Percentiles rank a stretch among this genome's conserved stretches.
phyloP scores from a whole-genome alignment of 352 stramenopile species.

The Phytophthora chlamydospora region DNA sequence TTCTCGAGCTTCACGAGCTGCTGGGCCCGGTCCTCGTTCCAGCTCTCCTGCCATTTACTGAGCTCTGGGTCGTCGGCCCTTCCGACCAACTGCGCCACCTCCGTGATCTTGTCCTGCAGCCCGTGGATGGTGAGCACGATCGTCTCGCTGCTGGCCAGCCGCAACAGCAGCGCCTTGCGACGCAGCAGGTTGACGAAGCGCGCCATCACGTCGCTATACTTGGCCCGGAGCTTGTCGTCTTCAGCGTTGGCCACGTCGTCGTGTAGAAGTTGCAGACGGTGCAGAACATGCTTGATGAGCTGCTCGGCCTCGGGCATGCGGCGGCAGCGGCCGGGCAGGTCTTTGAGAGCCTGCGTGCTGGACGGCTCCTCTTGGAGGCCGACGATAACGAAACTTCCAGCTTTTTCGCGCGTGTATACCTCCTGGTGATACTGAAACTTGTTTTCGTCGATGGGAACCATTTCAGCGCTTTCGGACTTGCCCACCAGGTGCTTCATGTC shows the following conservation, averaged over 20 bases:
- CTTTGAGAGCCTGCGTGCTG: constrained; percentile 11
- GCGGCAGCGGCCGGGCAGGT: constrained; percentile 8
- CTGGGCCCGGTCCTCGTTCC: constrained; percentile 2
- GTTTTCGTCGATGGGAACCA: neutral
- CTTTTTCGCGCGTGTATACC: too few species aligned
- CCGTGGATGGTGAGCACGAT: constrained; percentile 7
- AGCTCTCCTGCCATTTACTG: constrained; percentile 11
- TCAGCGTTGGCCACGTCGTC: constrained; percentile 9
- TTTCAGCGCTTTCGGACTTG: too few species aligned
- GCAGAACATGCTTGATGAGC: neutral
- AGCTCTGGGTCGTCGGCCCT: neutral
- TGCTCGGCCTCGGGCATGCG: constrained; percentile 24
- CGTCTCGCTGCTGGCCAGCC: constrained; percentile 25
- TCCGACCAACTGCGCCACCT: constrained; percentile 8
- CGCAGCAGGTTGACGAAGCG: constrained; percentile 20
- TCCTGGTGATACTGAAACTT: neutral
- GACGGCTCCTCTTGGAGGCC: constrained; percentile 4
- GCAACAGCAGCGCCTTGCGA: constrained; percentile 23
- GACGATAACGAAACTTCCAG: constrained; percentile 10
- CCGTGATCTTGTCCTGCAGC: constrained; percentile 24
- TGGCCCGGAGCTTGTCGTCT: constrained; percentile 38
- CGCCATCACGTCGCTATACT: constrained; percentile 19
- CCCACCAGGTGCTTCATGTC: too few species aligned
- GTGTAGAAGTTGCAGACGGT: constrained; percentile 22
- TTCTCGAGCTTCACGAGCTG: constrained; percentile 18